Conservation (phyloP, 1,284 basidiomycete species). For the Puccinia brachypodii region DNA sequence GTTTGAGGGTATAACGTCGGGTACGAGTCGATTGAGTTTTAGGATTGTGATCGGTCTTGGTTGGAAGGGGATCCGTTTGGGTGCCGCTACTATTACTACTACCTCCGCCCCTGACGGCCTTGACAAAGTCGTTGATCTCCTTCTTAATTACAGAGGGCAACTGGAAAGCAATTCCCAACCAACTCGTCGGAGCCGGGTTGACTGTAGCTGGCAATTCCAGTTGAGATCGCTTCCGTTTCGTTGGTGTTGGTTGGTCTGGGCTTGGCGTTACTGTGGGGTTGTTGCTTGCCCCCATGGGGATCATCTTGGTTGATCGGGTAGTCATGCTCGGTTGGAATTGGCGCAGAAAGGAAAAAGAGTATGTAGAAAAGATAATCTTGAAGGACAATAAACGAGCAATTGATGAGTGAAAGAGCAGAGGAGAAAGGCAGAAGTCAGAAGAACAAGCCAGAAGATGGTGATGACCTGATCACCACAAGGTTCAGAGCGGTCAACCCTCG, state of each 20-base stretch:
- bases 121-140: conserved; percentile 47
- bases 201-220: not conserved
- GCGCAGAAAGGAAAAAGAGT: not conserved
- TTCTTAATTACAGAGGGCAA: conserved; percentile 45
- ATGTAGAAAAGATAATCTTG: conserved; percentile 11
- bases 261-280: not conserved
- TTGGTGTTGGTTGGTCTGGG: conserved; percentile 13
- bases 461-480: not conserved
- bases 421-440: not conserved
- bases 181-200: conserved; percentile 7
- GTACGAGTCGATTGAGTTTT: conserved; percentile 1
- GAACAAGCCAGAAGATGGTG: not conserved
- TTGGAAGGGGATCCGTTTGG: not conserved
- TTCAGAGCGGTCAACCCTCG: not conserved
- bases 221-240: conserved; percentile 39
- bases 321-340: conserved; percentile 32
- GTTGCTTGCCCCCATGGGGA: not conserved
- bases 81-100: not conserved
- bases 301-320: conserved; percentile 28
- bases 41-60: not conserved
- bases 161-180: conserved; percentile 45
- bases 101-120: conserved; percentile 26
- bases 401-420: not conserved
- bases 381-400: conserved; percentile 23
- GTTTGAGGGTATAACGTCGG: conserved; percentile 4